These are phyloP conservation scores for Colletotrichum gloeosporioides DNA, from an alignment of 2,329 filamentous ascomycete species.

Conservation along the genomic window DNA sequence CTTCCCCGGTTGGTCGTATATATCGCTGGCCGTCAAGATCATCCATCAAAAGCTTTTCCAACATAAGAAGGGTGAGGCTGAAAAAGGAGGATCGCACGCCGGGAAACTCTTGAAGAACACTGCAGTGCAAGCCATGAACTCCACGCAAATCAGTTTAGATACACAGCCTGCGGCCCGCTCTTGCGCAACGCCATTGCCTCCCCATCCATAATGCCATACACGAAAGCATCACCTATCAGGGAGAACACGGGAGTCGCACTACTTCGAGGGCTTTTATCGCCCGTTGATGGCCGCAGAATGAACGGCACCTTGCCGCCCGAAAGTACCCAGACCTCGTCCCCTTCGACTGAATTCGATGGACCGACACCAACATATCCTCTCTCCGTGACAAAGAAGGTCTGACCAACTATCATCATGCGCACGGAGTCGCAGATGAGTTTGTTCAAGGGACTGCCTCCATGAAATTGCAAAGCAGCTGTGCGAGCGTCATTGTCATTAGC, in stretches of 20 bases:
- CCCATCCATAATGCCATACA: neutral
- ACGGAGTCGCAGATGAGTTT: neutral
- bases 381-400: neutral
- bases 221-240: neutral
- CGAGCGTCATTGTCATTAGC: neutral
- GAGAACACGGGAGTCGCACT: neutral
- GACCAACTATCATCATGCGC: neutral
- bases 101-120: accelerated
- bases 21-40: neutral
- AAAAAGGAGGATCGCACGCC: neutral
- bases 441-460: neutral
- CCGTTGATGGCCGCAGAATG: neutral
- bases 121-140: neutral
- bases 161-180: neutral
- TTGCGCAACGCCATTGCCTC: neutral
- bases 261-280: neutral
- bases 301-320: neutral
- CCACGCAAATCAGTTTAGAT: neutral
- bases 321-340: neutral
- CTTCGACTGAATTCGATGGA: neutral
- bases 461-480: neutral
- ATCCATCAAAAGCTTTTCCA: neutral
- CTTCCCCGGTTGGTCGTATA: accelerated
- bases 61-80: neutral
- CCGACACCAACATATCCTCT: neutral